A percentile compares a stretch with the other conserved stretches of the same genome.
These are phyloP conservation scores for Monilinia fructicola DNA, from an alignment of 2,329 filamentous ascomycete genomes.

Conservation along the genomic window DNA sequence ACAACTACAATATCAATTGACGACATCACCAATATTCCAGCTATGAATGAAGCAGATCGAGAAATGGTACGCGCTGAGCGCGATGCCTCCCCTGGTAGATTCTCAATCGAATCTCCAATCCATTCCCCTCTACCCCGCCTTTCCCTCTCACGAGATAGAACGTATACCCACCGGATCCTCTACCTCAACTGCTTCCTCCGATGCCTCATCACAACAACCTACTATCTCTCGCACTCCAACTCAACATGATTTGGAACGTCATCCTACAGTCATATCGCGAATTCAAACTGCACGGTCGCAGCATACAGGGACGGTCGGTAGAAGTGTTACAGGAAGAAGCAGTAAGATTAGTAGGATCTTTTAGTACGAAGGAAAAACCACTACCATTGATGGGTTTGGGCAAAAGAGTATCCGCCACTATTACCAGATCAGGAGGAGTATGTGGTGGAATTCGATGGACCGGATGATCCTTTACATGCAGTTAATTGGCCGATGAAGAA, in stretches of 20 bases:
- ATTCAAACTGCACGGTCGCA: slow-evolving; percentile 71
- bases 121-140: slow-evolving; percentile 26
- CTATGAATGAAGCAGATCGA: slow-evolving; percentile 37
- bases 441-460: slow-evolving; percentile 82
- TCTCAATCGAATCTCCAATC: slow-evolving; percentile 30
- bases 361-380: slow-evolving; percentile 45
- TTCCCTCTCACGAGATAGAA: slow-evolving; percentile 56
- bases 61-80: slow-evolving; percentile 45
- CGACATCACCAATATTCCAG: slow-evolving; percentile 16
- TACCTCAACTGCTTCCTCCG: slow-evolving; percentile 45
- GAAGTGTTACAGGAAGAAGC: slow-evolving; percentile 44
- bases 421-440: slow-evolving; percentile 73
- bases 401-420: slow-evolving; percentile 72
- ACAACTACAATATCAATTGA: neutral
- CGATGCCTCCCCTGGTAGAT: slow-evolving; percentile 50
- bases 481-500: slow-evolving; percentile 82
- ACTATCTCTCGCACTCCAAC: slow-evolving; percentile 63
- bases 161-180: slow-evolving; percentile 57
- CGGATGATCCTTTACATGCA: slow-evolving; percentile 78
- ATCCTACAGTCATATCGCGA: slow-evolving; percentile 67
- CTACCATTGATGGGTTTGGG: slow-evolving; percentile 69
- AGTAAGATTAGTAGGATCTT: slow-evolving; percentile 46
- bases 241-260: slow-evolving; percentile 65
- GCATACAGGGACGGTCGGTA: slow-evolving; percentile 71
- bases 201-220: slow-evolving; percentile 42